A percentile compares a stretch with the other conserved stretches of the same genome.
Conservation (phyloP, 192 early-diverging fungal genomes). For the Backusella morwellensis region DNA sequence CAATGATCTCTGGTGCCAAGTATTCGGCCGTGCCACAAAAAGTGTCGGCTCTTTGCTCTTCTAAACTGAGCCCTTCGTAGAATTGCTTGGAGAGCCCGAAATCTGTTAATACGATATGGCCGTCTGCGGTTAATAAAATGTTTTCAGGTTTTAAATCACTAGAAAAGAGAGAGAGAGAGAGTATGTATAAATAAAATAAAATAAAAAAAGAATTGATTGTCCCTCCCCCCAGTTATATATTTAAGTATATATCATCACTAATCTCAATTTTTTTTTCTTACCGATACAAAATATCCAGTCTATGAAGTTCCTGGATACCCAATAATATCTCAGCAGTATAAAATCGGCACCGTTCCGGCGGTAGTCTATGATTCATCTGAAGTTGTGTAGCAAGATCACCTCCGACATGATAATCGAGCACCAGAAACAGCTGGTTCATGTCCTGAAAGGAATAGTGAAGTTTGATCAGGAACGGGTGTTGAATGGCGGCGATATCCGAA, state of each 20-base stretch:
- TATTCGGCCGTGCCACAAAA: constrained; percentile 82
- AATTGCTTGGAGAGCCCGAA: constrained; percentile 87
- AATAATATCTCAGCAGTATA: constrained; percentile 87
- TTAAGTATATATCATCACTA: not conserved
- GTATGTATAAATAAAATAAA: too few relatives aligned
- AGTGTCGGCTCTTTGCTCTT: constrained; percentile 39
- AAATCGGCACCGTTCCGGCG: constrained; percentile 75
- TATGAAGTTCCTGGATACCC: constrained; percentile 85
- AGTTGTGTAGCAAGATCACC: constrained; percentile 92
- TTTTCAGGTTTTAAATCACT: constrained; percentile 79
- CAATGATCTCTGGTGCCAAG: constrained; percentile 74
- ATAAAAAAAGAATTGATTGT: too few relatives aligned
- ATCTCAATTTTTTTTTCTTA: not conserved
- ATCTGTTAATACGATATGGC: constrained; percentile 86
- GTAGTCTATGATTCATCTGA: constrained; percentile 45
- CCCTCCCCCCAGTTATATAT: too few relatives aligned
- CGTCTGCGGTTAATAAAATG: constrained; percentile 66
- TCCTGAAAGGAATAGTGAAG: constrained; percentile 92
- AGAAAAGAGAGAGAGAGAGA: too few relatives aligned
- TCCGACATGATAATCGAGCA: constrained; percentile 88
- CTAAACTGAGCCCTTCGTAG: not conserved
- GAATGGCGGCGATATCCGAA: constrained; percentile 44
- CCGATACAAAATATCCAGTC: constrained; percentile 82
- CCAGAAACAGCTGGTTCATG: constrained; percentile 77
- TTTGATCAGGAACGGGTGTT: constrained; percentile 90